A percentile compares a stretch with the other conserved stretches of the same genome.
phyloP scores from a whole-genome alignment of 352 stramenopile genomes.

The Pythium sp. region DNA sequence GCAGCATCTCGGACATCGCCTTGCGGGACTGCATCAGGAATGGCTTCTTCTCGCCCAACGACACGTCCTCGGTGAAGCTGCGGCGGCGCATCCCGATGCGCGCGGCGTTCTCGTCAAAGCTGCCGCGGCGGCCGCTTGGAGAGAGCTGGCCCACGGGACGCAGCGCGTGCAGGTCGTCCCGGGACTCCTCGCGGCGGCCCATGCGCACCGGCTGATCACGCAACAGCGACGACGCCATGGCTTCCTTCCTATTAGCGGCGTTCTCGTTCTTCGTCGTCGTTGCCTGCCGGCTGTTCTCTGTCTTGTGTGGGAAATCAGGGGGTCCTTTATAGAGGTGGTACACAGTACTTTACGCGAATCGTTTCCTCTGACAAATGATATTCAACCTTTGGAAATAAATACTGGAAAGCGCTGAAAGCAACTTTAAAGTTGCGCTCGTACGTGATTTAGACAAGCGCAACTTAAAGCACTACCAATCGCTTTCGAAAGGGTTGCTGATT shows the following conservation, averaged over 20 bases:
- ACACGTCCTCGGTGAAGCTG: slow-evolving; percentile 81
- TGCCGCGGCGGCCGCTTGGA: slow-evolving; percentile 22
- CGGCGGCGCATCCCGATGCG: slow-evolving; percentile 26
- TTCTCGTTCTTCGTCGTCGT: slow-evolving; percentile 2
- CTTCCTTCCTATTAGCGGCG: not conserved
- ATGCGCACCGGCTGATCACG: not conserved
- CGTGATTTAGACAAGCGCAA: too few relatives aligned
- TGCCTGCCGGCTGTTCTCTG: not conserved
- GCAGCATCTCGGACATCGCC: slow-evolving; percentile 39
- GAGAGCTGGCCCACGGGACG: slow-evolving; percentile 49
- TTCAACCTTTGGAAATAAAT: not conserved
- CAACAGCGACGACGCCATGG: slow-evolving; percentile 7
- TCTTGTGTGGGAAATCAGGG: not conserved
- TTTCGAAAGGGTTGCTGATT: too few relatives aligned
- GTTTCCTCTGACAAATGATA: not conserved
- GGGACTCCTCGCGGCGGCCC: slow-evolving; percentile 29
- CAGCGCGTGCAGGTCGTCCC: slow-evolving; percentile 45
- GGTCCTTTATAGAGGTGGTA: not conserved
- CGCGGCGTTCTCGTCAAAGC: slow-evolving; percentile 16
- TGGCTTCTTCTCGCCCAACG: slow-evolving; percentile 37
- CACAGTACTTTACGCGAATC: not conserved
- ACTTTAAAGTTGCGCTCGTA: too few relatives aligned
- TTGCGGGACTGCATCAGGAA: slow-evolving; percentile 31
- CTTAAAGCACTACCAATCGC: too few relatives aligned
- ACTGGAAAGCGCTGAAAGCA: too few relatives aligned